Percentiles rank a stretch among this genome's conserved stretches.
Conservation (phyloP, 306 rosid species). For the Potentilla sterilis region DNA sequence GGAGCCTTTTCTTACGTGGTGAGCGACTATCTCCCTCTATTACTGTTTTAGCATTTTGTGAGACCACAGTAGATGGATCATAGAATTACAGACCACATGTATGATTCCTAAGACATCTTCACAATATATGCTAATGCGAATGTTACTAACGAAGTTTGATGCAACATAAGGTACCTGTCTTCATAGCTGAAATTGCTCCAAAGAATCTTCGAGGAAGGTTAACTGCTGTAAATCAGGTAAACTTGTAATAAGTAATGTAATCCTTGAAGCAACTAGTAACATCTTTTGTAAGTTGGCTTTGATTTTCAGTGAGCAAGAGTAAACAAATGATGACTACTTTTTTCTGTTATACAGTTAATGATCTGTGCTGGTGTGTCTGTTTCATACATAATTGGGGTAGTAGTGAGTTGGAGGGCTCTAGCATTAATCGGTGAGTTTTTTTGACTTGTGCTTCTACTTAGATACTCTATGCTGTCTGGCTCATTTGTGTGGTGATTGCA, state of each 20-base stretch:
- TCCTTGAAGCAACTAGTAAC: neutral
- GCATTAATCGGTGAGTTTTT: constrained; percentile 57
- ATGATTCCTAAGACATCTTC: neutral
- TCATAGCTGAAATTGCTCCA: constrained; percentile 89
- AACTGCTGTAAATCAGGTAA: constrained; percentile 85
- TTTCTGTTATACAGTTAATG: constrained; percentile 54
- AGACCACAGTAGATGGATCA: neutral
- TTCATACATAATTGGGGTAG: constrained; percentile 69
- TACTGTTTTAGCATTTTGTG: neutral
- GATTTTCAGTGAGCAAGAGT: neutral
- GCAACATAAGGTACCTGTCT: constrained; percentile 67
- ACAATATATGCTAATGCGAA: neutral
- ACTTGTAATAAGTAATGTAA: constrained; percentile 1
- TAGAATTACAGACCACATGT: neutral
- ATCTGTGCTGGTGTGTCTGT: constrained; percentile 60
- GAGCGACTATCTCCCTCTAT: neutral
- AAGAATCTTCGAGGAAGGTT: constrained; percentile 80
- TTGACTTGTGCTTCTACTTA: constrained; percentile 8
- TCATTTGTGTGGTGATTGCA: constrained; percentile 41
- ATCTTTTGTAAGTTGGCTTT: neutral
- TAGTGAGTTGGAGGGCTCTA: constrained; percentile 73
- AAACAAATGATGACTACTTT: neutral
- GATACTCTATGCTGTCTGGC: neutral
- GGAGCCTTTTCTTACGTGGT: constrained; percentile 93
- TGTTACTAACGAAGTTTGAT: constrained; percentile 16